Evolutionary conservation across 371 early-diverging fungal genomes (phyloP).

Genomic region (Apophysomyces ossiformis): DNA sequence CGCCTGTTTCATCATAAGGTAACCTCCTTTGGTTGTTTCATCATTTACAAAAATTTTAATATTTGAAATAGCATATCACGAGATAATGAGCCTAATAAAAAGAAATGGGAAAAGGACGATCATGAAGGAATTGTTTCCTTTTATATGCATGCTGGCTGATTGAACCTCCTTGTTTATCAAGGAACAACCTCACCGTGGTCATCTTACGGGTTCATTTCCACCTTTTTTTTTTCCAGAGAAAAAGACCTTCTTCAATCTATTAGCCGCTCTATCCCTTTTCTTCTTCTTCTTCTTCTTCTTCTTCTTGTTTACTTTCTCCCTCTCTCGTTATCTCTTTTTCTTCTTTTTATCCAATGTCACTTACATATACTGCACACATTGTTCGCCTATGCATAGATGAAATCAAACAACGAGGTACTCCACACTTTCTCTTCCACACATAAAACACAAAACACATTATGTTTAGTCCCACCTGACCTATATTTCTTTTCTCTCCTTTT

Average conservation of each 20-base stretch:
- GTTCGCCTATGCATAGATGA: constrained; percentile 15
- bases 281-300: neutral
- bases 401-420: constrained; percentile 14
- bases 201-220: neutral
- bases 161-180: neutral
- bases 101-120: constrained; percentile 1
- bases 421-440: neutral
- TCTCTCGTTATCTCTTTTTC: neutral
- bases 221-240: neutral
- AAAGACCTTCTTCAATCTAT: neutral
- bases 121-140: neutral
- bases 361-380: constrained; percentile 12
- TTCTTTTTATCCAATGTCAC: neutral
- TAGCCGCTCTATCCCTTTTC: neutral
- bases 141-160: neutral
- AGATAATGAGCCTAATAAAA: neutral
- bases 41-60: too few relatives aligned
- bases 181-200: neutral
- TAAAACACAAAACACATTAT: too few relatives aligned
- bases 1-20: too few relatives aligned
- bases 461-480: too few relatives aligned
- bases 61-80: neutral
- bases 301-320: neutral
- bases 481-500: too few relatives aligned
- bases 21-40: neutral